phyloP scores from a whole-genome alignment of 768 basidiomycete genomes.

The Pulveroboletus sp. region DNA sequence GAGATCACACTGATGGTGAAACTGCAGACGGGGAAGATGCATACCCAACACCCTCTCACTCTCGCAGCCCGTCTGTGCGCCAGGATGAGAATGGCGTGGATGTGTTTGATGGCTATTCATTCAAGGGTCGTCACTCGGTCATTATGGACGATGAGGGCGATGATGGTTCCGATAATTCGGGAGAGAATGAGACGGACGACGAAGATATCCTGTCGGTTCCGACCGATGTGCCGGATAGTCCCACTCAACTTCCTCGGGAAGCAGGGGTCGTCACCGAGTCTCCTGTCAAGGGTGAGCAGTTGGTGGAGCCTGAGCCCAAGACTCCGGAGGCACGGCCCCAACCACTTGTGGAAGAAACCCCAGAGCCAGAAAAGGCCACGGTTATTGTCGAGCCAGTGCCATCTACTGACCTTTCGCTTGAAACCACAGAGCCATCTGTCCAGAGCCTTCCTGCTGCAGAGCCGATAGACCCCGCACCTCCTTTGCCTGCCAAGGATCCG shows the following conservation, averaged over 20 bases:
- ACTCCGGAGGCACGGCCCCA: constrained; percentile 65
- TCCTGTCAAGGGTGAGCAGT: constrained; percentile 28
- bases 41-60: constrained; percentile 75
- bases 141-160: constrained; percentile 68
- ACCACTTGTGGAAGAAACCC: constrained; percentile 28
- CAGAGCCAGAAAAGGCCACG: constrained; percentile 12
- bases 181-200: constrained; percentile 33
- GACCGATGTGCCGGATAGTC: constrained; percentile 18
- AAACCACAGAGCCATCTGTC: constrained; percentile 9
- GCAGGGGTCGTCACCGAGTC: constrained; percentile 35
- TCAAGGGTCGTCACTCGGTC: constrained; percentile 81
- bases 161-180: constrained; percentile 32
- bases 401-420: constrained; percentile 12
- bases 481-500: constrained; percentile 29
- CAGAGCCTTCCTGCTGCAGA: constrained; percentile 3
- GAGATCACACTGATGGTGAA: constrained; percentile 63
- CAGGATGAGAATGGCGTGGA: constrained; percentile 49
- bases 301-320: constrained; percentile 58
- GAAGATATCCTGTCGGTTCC: constrained; percentile 33
- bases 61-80: constrained; percentile 68
- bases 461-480: constrained; percentile 22
- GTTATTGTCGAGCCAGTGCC: constrained; percentile 14
- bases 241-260: constrained; percentile 24
- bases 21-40: constrained; percentile 72
- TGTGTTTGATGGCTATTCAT: constrained; percentile 92